Percentiles rank a stretch among this genome's conserved stretches.
Conservation (phyloP, 208 protist species). For the Acanthamoeba polyphaga region DNA sequence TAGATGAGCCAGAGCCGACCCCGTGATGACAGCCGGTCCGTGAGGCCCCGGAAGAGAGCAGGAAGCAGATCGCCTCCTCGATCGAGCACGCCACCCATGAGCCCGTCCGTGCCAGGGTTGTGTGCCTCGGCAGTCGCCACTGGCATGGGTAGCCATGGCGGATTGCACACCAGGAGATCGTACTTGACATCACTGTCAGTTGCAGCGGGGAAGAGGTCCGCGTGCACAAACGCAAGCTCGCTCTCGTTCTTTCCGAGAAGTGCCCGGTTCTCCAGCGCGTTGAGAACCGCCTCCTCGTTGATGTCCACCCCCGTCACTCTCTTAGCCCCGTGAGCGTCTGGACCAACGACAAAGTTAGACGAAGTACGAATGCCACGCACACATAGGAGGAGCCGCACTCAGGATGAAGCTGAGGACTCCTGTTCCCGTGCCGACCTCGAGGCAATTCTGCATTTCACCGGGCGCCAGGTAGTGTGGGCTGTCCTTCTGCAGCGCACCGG, state of each 20-base stretch:
- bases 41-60: background rate
- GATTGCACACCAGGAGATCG: constrained; percentile 62
- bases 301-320: constrained; percentile 11
- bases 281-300: constrained; percentile 39
- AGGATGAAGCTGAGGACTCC: constrained; percentile 54
- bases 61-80: background rate
- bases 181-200: background rate
- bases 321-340: background rate
- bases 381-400: background rate
- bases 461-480: background rate
- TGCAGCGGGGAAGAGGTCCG: constrained; percentile 2
- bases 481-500: background rate
- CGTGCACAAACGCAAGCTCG: background rate
- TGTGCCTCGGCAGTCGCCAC: background rate
- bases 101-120: background rate
- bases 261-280: background rate
- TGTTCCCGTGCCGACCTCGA: constrained; percentile 46
- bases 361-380: background rate
- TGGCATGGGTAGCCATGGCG: constrained; percentile 28
- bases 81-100: constrained; percentile 44
- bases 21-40: background rate
- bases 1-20: constrained; percentile 54
- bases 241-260: background rate
- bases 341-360: background rate
- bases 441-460: background rate